Percentiles rank a stretch among this genome's conserved stretches.
Evolutionary conservation across 2,329 filamentous ascomycete species (phyloP).

Genomic region (Botryosphaeria dothidea): DNA sequence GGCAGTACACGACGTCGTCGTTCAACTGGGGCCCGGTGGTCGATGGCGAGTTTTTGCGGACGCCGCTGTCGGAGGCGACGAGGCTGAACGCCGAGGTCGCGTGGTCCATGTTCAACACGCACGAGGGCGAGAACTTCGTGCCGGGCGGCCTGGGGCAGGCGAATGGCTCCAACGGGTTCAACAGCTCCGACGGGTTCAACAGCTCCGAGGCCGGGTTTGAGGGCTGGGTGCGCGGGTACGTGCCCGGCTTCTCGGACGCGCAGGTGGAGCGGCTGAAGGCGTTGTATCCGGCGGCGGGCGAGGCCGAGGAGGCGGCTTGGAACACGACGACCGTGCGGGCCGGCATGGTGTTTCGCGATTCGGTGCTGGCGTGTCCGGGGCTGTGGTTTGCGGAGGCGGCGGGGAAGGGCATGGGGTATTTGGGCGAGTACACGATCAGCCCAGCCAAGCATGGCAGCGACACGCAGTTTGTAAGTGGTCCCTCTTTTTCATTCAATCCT

Average conservation of each 20-base stretch:
- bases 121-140: slow-evolving; percentile 65
- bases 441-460: slow-evolving; percentile 63
- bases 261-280: slow-evolving; percentile 44
- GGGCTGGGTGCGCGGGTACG: slow-evolving; percentile 55
- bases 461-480: slow-evolving; percentile 52
- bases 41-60: slow-evolving; percentile 55
- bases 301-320: slow-evolving; percentile 47
- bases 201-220: slow-evolving; percentile 52
- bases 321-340: slow-evolving; percentile 55
- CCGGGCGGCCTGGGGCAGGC: slow-evolving; percentile 49
- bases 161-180: slow-evolving; percentile 46
- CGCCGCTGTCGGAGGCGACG: slow-evolving; percentile 48
- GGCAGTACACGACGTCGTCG: slow-evolving; percentile 57
- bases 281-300: slow-evolving; percentile 52
- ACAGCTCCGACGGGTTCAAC: slow-evolving; percentile 54
- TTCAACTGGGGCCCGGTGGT: slow-evolving; percentile 65
- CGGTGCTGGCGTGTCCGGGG: slow-evolving; percentile 60
- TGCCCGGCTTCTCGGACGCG: slow-evolving; percentile 48
- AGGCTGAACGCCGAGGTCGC: slow-evolving; percentile 49
- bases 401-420: slow-evolving; percentile 44
- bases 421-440: slow-evolving; percentile 61
- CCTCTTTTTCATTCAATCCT: background rate
- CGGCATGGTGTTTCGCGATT: slow-evolving; percentile 59
- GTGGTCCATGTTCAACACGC: slow-evolving; percentile 62
- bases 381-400: slow-evolving; percentile 57